Evolutionary conservation across 2,329 filamentous ascomycete species (phyloP).

Genomic region (Cladophialophora psammophila): DNA sequence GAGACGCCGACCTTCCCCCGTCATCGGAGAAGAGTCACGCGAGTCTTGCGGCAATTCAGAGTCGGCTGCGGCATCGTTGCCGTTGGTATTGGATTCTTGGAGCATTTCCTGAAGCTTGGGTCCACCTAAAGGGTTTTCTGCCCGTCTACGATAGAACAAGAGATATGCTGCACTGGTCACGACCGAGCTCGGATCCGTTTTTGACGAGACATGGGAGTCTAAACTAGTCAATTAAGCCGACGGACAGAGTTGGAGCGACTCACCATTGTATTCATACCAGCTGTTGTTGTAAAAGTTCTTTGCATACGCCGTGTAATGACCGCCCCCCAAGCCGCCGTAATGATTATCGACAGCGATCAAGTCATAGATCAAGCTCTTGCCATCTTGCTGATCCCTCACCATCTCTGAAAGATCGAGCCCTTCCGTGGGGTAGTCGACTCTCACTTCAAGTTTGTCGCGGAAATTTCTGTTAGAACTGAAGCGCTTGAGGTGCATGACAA

Average conservation of each 20-base stretch:
- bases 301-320: constrained; percentile 94
- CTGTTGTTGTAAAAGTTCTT: constrained; percentile 87
- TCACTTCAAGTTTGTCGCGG: constrained; percentile 87
- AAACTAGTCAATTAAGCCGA: constrained; percentile 10
- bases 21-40: constrained; percentile 55
- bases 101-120: constrained; percentile 75
- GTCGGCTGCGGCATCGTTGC: constrained; percentile 60
- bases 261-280: constrained; percentile 98
- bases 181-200: constrained; percentile 66
- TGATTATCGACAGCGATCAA: constrained; percentile 96
- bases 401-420: constrained; percentile 81
- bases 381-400: constrained; percentile 79
- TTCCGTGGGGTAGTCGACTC: constrained; percentile 90
- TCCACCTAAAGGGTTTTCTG: constrained; percentile 74
- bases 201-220: constrained; percentile 77
- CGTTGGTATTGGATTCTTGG: constrained; percentile 57
- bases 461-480: constrained; percentile 86
- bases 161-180: constrained; percentile 85
- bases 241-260: constrained; percentile 45
- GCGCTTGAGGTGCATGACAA: constrained; percentile 93
- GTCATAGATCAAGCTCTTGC: constrained; percentile 86
- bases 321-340: constrained; percentile 89
- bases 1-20: constrained; percentile 89
- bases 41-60: constrained; percentile 53
- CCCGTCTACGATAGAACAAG: constrained; percentile 91